Conservation (phyloP, 2,329 filamentous ascomycete genomes). For the Cercospora nicotianae region DNA sequence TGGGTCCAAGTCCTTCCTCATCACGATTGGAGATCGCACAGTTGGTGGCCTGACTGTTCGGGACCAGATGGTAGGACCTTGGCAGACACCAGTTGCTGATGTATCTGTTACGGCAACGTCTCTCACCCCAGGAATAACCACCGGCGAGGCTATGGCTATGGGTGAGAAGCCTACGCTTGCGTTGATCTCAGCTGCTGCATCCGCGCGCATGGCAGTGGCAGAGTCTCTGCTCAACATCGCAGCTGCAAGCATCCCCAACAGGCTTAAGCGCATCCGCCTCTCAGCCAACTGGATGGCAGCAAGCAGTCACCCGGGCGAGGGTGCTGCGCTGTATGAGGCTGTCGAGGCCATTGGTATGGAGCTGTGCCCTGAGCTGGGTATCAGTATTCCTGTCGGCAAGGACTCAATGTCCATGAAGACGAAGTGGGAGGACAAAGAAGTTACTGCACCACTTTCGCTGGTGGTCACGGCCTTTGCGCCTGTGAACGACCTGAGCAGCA, state of each 20-base stretch:
- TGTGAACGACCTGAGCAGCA: slow-evolving; percentile 77
- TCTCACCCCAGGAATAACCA: slow-evolving; percentile 68
- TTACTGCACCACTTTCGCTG: slow-evolving; percentile 87
- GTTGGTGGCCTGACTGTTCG: slow-evolving; percentile 85
- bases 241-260: slow-evolving; percentile 71
- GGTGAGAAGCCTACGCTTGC: slow-evolving; percentile 88
- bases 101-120: slow-evolving; percentile 89
- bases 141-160: slow-evolving; percentile 97
- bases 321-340: slow-evolving; percentile 87
- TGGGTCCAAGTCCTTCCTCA: slow-evolving; percentile 95
- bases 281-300: slow-evolving; percentile 99
- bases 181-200: slow-evolving; percentile 84
- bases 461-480: slow-evolving; percentile 89
- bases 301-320: slow-evolving; percentile 89
- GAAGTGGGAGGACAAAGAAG: slow-evolving; percentile 84
- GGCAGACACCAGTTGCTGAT: slow-evolving; percentile 92
- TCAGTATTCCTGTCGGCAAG: slow-evolving; percentile 95
- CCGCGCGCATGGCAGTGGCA: slow-evolving; percentile 92
- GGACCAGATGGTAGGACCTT: slow-evolving; percentile 95
- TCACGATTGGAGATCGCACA: slow-evolving; percentile 91
- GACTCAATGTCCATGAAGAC: slow-evolving; percentile 99
- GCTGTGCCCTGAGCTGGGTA: slow-evolving; percentile 82
- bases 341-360: slow-evolving; percentile 92
- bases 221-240: slow-evolving; percentile 93
- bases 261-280: slow-evolving; percentile 76